Evolutionary conservation across 2,329 filamentous ascomycete genomes (phyloP).

Genomic region (Fusarium odoratissimum): DNA sequence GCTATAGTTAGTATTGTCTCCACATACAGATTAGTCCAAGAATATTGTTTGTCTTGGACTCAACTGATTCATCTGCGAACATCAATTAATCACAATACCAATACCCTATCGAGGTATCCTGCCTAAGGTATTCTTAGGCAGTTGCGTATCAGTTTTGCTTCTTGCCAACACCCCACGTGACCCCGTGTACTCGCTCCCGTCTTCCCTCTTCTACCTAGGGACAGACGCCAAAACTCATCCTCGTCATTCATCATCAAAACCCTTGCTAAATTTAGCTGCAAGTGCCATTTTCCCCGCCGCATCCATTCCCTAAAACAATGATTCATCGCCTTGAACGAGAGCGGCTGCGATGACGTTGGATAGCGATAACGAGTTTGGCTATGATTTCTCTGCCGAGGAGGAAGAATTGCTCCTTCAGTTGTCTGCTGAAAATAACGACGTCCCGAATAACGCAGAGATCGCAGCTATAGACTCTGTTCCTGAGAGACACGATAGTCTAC

Average conservation of each 20-base stretch:
- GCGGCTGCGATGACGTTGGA: slow-evolving; percentile 42
- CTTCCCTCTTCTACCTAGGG: background rate
- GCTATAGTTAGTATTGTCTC: background rate
- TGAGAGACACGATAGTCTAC: slow-evolving; percentile 24
- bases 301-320: slow-evolving; percentile 31
- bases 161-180: slow-evolving; percentile 37
- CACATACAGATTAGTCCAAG: background rate
- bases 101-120: background rate
- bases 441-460: slow-evolving; percentile 14
- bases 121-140: slow-evolving; percentile 1
- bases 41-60: background rate
- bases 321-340: slow-evolving; percentile 31
- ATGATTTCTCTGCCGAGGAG: slow-evolving; percentile 60
- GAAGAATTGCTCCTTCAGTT: slow-evolving; percentile 55
- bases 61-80: background rate
- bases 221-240: slow-evolving; percentile 12
- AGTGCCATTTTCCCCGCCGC: slow-evolving; percentile 9
- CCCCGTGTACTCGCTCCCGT: slow-evolving; percentile 35
- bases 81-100: background rate
- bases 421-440: slow-evolving; percentile 37
- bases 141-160: background rate
- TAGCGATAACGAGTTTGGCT: slow-evolving; percentile 59
- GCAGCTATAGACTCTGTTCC: slow-evolving; percentile 42
- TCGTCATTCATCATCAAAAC: slow-evolving; percentile 6
- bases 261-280: slow-evolving; percentile 13